A percentile compares a stretch with the other conserved stretches of the same genome.
phyloP scores from a whole-genome alignment of 305 asterid species.

The Plantago coronopus region DNA sequence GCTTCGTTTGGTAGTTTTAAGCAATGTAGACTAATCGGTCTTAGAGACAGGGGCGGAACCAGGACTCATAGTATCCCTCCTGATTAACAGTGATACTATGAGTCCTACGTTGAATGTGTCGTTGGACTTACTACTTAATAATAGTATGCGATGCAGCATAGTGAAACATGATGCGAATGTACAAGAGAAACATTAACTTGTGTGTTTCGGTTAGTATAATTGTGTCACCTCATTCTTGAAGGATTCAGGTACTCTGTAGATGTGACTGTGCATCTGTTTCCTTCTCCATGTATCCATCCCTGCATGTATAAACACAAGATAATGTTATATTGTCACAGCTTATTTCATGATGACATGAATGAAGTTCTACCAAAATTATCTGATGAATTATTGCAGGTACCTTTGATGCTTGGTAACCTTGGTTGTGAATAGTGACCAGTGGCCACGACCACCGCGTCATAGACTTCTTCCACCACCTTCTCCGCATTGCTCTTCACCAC shows the following conservation, averaged over 20 bases:
- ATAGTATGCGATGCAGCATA: no score
- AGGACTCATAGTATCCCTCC: no score
- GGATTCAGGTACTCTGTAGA: conserved; percentile 74
- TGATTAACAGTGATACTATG: no score
- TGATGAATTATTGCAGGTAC: conserved; percentile 23
- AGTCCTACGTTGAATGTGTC: no score
- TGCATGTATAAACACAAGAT: conserved; percentile 24
- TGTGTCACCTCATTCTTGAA: conserved; percentile 65
- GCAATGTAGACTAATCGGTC: no score
- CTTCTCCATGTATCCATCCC: conserved; percentile 86
- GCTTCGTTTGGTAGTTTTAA: no score
- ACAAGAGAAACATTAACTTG: neutral
- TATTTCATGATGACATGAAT: conserved; percentile 1
- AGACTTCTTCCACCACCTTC: conserved; percentile 54
- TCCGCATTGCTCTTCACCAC: conserved; percentile 49
- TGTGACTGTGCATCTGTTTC: conserved; percentile 80
- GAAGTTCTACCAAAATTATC: neutral
- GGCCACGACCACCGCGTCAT: conserved; percentile 87
- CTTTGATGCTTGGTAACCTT: conserved; percentile 62
- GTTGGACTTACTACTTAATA: no score
- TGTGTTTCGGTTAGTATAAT: neutral
- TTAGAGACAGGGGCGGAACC: no score
- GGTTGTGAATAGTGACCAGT: conserved; percentile 91
- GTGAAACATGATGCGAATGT: no score
- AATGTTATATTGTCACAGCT: neutral